Evolutionary conservation across 495 filamentous ascomycete genomes (phyloP).

Genomic region (Umbilicaria muhlenbergii): DNA sequence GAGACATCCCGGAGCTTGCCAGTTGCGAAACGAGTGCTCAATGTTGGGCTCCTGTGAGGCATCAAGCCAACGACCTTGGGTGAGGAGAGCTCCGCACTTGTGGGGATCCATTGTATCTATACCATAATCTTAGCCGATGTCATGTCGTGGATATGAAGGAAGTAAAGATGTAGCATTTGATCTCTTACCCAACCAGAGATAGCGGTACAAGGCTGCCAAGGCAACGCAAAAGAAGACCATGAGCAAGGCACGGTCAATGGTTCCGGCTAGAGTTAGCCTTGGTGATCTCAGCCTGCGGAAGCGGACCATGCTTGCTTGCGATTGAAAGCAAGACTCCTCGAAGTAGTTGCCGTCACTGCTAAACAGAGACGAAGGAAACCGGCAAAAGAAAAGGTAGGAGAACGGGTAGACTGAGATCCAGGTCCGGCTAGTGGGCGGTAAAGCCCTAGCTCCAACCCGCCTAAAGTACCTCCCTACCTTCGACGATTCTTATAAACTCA

Average conservation of each 20-base stretch:
- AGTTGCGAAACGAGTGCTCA: slow-evolving; percentile 20
- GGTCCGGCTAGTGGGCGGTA: too few relatives aligned
- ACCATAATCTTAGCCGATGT: too few relatives aligned
- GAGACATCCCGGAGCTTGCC: slow-evolving; percentile 46
- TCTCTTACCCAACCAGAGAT: slow-evolving; percentile 5
- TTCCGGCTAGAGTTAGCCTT: neutral
- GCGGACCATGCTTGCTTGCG: neutral
- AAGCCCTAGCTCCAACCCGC: too few relatives aligned
- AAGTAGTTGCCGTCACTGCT: too few relatives aligned
- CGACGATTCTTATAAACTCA: too few relatives aligned
- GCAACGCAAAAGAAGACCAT: slow-evolving; percentile 1
- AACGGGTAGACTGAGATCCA: too few relatives aligned
- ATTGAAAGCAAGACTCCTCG: too few relatives aligned
- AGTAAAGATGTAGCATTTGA: neutral
- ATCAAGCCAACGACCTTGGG: slow-evolving; percentile 38
- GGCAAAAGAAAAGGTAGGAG: too few relatives aligned
- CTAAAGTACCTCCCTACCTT: too few relatives aligned
- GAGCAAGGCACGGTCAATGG: slow-evolving; percentile 1
- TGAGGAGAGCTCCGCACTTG: slow-evolving; percentile 37
- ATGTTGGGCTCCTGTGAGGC: slow-evolving; percentile 10
- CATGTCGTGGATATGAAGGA: neutral
- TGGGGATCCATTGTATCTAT: slow-evolving; percentile 33
- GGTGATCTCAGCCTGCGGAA: neutral
- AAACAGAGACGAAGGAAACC: too few relatives aligned
- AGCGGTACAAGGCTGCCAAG: slow-evolving; percentile 3